Evolutionary conservation across 2,329 filamentous ascomycete genomes (phyloP), one percentile per base, ranked within the genome.

Genomic region (Aspergillus cejpii): DNA sequence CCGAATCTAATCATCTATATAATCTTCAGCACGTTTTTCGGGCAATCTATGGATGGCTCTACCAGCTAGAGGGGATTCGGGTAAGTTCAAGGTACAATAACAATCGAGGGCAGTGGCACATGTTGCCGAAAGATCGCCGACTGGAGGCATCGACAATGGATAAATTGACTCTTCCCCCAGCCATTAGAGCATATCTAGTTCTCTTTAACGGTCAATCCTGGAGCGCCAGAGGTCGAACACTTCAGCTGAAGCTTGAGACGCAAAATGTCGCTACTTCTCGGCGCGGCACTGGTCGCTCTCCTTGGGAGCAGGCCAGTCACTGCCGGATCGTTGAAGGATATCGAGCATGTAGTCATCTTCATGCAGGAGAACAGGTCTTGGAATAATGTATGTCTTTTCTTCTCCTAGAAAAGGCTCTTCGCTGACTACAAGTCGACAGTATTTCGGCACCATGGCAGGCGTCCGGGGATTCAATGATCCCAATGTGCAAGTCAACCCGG

Each of bases 331-430:
- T 61, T 76, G 26, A 66, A 65, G 20, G 75, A 78, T 45, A 74
- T 79, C 45, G 68, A 78, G 19, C 76, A 79, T 74, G 75, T 78
- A 21, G 70, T 78, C 8, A 70, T 78, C 8, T 78, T 78, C 60
- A 79, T 79, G 75, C 75, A 78, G 54, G 74, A 73, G 49, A 73
- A 73, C 44, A 58, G 70, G 33, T 62, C 66, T 24, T 69, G 63
- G 54, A 65, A 69, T 38, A 62, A 55, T 27, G 66, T 66, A 61
- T 34, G 59, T 34, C n/a, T n/a, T n/a, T n/a, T n/a, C n/a, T n/a
- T n/a, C n/a, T n/a, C n/a, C n/a, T n/a, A n/a, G n/a, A n/a, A n/a
- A n/a, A n/a, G n/a, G n/a, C n/a, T 11, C 40, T 23, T 8, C 17
- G 26, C 33, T 44, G 14, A 50, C 41, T 23, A 5, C 37, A 29